Percentiles rank a stretch among this genome's conserved stretches.
Evolutionary conservation across 2,329 filamentous ascomycete genomes (phyloP).

Genomic region (Penicillium sp.): DNA sequence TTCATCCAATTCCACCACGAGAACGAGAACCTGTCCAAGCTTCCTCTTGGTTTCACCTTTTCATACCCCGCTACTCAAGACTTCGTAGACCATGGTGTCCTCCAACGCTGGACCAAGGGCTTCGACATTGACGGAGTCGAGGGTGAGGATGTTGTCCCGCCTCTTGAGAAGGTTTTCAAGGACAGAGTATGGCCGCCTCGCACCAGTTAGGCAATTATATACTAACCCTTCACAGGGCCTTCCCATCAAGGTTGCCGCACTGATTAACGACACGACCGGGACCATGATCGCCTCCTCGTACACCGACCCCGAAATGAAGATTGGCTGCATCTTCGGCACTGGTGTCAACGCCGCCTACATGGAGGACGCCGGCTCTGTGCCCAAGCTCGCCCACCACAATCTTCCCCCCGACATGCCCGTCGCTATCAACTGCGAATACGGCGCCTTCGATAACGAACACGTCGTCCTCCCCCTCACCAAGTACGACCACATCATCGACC

Average conservation of each 20-base stretch:
- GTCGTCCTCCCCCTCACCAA: slow-evolving; percentile 81
- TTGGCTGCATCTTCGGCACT: slow-evolving; percentile 97
- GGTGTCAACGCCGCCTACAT: slow-evolving; percentile 99
- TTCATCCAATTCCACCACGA: slow-evolving; percentile 88
- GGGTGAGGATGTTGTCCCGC: slow-evolving; percentile 85
- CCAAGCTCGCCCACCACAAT: slow-evolving; percentile 91
- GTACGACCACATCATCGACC: slow-evolving; percentile 87
- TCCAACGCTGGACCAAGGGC: slow-evolving; percentile 97
- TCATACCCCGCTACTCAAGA: slow-evolving; percentile 93
- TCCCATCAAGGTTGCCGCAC: slow-evolving; percentile 87
- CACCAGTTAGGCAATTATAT: not conserved
- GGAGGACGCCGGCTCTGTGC: slow-evolving; percentile 88
- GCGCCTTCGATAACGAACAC: slow-evolving; percentile 94
- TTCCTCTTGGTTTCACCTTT: slow-evolving; percentile 92
- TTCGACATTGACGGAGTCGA: slow-evolving; percentile 94
- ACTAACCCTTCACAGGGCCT: slow-evolving; percentile 63
- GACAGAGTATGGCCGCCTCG: slow-evolving; percentile 60
- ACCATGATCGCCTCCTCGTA: slow-evolving; percentile 96
- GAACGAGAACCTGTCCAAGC: slow-evolving; percentile 60
- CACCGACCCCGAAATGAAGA: slow-evolving; percentile 90
- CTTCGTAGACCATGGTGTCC: slow-evolving; percentile 88
- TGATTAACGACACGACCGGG: slow-evolving; percentile 98
- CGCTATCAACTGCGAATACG: slow-evolving; percentile 98
- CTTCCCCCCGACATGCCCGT: slow-evolving; percentile 82
- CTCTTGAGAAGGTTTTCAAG: slow-evolving; percentile 78